phyloP scores from a whole-genome alignment of 1,284 basidiomycete species.

The Meira nashicola region DNA sequence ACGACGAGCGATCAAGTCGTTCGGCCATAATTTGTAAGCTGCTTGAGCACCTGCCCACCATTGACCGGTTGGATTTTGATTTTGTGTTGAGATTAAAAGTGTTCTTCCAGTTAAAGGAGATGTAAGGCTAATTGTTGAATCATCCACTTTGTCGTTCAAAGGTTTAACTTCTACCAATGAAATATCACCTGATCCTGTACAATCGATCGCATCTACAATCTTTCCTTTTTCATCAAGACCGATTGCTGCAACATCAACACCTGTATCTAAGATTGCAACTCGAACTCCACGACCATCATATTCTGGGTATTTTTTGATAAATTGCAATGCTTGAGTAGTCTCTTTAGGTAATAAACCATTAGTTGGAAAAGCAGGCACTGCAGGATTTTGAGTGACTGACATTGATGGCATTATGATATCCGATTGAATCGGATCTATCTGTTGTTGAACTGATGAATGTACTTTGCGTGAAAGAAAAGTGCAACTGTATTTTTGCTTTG shows the following conservation, averaged over 20 bases:
- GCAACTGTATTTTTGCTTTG: too few relatives aligned
- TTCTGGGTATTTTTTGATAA: constrained; percentile 46
- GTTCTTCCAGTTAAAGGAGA: constrained; percentile 47
- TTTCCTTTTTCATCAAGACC: constrained; percentile 49
- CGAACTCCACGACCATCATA: constrained; percentile 51
- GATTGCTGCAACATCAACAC: constrained; percentile 52
- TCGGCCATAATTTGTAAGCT: constrained; percentile 53
- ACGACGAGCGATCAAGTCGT: constrained; percentile 45
- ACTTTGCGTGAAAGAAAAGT: too few relatives aligned
- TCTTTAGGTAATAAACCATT: constrained; percentile 52
- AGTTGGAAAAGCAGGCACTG: constrained; percentile 33
- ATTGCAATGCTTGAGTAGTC: constrained; percentile 47
- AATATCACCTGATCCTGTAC: constrained; percentile 47
- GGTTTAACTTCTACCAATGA: constrained; percentile 31
- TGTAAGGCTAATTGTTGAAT: constrained; percentile 30
- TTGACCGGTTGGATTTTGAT: constrained; percentile 44
- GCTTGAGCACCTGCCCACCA: constrained; percentile 52
- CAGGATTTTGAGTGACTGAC: too few relatives aligned
- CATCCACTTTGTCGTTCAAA: constrained; percentile 2
- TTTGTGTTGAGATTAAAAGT: constrained; percentile 30
- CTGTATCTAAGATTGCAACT: constrained; percentile 53
- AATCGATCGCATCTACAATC: constrained; percentile 54
- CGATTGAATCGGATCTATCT: too few relatives aligned
- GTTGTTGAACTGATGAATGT: too few relatives aligned
- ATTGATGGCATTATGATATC: too few relatives aligned